These are phyloP conservation scores for Trametes coccinea DNA, from an alignment of 768 basidiomycete genomes.

Conservation along the genomic window DNA sequence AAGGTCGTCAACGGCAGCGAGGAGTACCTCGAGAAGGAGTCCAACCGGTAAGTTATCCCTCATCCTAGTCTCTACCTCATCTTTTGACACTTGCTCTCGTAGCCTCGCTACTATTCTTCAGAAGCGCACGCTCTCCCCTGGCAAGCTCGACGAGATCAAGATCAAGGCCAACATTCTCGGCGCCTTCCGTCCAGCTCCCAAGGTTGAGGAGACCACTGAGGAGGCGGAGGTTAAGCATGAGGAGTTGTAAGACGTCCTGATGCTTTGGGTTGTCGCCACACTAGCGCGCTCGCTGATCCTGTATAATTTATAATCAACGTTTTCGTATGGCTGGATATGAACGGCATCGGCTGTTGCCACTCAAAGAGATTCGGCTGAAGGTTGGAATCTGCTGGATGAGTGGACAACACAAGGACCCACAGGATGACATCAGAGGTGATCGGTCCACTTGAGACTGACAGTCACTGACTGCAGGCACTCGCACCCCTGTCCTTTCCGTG, in stretches of 20 bases:
- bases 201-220: slow-evolving; percentile 33
- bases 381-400: neutral
- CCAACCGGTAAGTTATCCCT: slow-evolving; percentile 62
- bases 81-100: slow-evolving; percentile 21
- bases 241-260: slow-evolving; percentile 5
- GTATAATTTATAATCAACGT: slow-evolving; percentile 9
- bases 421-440: slow-evolving; percentile 12
- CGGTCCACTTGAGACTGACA: neutral
- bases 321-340: neutral
- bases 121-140: slow-evolving; percentile 73
- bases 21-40: slow-evolving; percentile 83
- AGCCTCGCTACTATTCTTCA: slow-evolving; percentile 50
- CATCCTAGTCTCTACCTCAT: slow-evolving; percentile 12
- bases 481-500: too few relatives aligned
- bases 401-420: slow-evolving; percentile 4
- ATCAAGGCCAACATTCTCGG: slow-evolving; percentile 85
- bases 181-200: slow-evolving; percentile 47
- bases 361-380: too few relatives aligned
- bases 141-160: slow-evolving; percentile 92
- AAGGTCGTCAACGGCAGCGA: slow-evolving; percentile 73
- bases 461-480: too few relatives aligned
- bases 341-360: too few relatives aligned
- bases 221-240: slow-evolving; percentile 31
- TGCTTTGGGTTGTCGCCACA: neutral
- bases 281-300: neutral